These are phyloP conservation scores for Artemisia tridentata DNA, from an alignment of 129 eudicot species.

Conservation along the genomic window DNA sequence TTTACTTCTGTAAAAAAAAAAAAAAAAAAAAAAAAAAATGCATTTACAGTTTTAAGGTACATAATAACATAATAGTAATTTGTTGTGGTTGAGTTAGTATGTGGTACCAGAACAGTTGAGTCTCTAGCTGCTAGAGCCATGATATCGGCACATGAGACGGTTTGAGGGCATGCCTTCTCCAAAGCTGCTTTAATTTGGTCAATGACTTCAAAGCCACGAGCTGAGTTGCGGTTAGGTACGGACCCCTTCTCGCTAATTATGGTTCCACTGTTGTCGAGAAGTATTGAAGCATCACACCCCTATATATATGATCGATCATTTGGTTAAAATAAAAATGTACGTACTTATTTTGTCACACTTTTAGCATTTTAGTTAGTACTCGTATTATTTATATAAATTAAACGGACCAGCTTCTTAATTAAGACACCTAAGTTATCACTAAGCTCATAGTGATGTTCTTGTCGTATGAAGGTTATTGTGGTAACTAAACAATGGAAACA, in stretches of 20 bases:
- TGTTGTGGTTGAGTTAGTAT: not conserved
- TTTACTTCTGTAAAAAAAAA: not conserved
- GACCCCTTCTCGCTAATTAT: conserved; percentile 42
- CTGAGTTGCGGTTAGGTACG: conserved; percentile 45
- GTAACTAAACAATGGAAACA: too few relatives aligned
- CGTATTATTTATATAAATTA: too few relatives aligned
- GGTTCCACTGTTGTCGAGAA: conserved; percentile 41
- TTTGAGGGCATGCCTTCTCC: conserved; percentile 50
- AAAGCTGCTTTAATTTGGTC: conserved; percentile 48
- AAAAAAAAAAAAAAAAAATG: not conserved
- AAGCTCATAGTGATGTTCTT: too few relatives aligned
- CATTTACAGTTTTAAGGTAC: not conserved
- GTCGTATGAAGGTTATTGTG: too few relatives aligned
- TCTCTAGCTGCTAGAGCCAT: conserved; percentile 50
- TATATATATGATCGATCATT: conserved; percentile 24
- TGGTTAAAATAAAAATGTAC: not conserved
- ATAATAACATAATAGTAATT: not conserved
- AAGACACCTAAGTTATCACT: too few relatives aligned
- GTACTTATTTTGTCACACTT: conserved; percentile 7
- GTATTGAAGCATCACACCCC: conserved; percentile 63
- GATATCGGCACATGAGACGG: conserved; percentile 52
- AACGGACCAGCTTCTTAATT: too few relatives aligned
- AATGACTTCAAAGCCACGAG: conserved; percentile 44
- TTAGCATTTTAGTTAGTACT: too few relatives aligned
- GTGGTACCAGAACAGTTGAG: conserved; percentile 35